phyloP scores from a whole-genome alignment of 2,329 filamentous ascomycete species.

The Pyrenophora tritici-repentis region DNA sequence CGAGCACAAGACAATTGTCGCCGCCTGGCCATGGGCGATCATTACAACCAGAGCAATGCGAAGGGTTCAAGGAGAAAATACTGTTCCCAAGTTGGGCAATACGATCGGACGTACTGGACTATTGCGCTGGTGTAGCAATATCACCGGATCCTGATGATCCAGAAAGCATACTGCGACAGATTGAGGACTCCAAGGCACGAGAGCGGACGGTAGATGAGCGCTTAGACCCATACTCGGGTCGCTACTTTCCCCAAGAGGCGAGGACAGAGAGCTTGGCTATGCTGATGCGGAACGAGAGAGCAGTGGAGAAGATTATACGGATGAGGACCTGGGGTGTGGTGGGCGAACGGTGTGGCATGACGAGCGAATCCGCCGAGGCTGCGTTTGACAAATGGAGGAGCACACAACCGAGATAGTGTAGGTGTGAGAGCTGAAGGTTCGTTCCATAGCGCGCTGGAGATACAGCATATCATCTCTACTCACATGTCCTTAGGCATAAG shows the following conservation, averaged over 20 bases:
- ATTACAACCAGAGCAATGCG: constrained; percentile 68
- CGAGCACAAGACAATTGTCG: constrained; percentile 64
- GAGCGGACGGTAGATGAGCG: constrained; percentile 83
- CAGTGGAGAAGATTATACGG: constrained; percentile 79
- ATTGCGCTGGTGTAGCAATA: constrained; percentile 86
- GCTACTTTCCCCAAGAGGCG: constrained; percentile 80
- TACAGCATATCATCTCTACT: constrained; percentile 15
- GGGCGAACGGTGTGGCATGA: constrained; percentile 70
- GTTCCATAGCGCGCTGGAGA: background rate
- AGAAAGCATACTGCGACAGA: constrained; percentile 69
- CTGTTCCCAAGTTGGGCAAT: constrained; percentile 89
- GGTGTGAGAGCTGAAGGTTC: background rate
- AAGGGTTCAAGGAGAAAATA: constrained; percentile 73
- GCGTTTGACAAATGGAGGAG: constrained; percentile 45
- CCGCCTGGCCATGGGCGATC: constrained; percentile 52
- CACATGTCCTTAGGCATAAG: background rate
- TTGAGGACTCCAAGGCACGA: constrained; percentile 70
- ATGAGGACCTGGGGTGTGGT: constrained; percentile 81
- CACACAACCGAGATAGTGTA: constrained; percentile 13
- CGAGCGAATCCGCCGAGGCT: constrained; percentile 52
- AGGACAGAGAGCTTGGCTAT: constrained; percentile 79
- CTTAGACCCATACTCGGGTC: constrained; percentile 85
- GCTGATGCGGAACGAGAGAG: constrained; percentile 73
- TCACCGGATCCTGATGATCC: constrained; percentile 87
- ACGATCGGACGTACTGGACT: constrained; percentile 81